A percentile compares a stretch with the other conserved stretches of the same genome.
These are phyloP conservation scores for Backusella psychrophila DNA, from an alignment of 192 early-diverging fungal genomes.

Conservation along the genomic window DNA sequence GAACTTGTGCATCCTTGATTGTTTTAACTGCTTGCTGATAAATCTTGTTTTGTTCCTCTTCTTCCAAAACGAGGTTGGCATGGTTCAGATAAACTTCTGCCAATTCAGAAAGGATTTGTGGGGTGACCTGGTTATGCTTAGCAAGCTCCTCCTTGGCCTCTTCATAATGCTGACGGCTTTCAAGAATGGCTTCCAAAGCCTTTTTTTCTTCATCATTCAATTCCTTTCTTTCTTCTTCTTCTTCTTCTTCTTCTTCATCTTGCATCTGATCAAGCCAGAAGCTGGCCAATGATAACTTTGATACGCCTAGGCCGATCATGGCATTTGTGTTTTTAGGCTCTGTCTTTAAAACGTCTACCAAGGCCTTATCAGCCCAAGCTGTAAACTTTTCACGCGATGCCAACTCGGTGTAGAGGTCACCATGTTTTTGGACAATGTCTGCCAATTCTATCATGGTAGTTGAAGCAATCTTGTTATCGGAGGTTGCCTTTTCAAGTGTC, in stretches of 20 bases:
- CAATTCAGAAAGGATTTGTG: constrained; percentile 22
- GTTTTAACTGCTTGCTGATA: constrained; percentile 22
- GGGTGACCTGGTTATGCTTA: not conserved
- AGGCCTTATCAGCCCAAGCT: constrained; percentile 18
- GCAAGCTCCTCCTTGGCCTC: constrained; percentile 8
- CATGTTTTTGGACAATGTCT: constrained; percentile 22
- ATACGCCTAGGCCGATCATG: constrained; percentile 20
- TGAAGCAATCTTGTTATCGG: not conserved
- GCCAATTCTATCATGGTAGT: constrained; percentile 14
- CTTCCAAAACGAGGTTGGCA: constrained; percentile 31
- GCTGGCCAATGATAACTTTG: constrained; percentile 23
- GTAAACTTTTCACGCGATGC: constrained; percentile 10
- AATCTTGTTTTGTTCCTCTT: constrained; percentile 18
- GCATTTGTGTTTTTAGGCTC: constrained; percentile 13
- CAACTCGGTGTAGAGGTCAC: constrained; percentile 15
- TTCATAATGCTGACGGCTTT: constrained; percentile 11
- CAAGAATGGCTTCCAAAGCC: constrained; percentile 26
- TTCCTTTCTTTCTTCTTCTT: constrained; percentile 12
- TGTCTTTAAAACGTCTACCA: not conserved
- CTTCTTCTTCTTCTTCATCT: constrained; percentile 10
- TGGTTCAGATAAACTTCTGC: constrained; percentile 31
- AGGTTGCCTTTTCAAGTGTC: constrained; percentile 1
- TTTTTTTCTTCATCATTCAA: constrained; percentile 26
- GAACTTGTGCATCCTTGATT: constrained; percentile 15
- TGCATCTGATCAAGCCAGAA: constrained; percentile 30